Evolutionary conservation across 2,329 filamentous ascomycete species (phyloP), one percentile per base, ranked within the genome.

Genomic region (Pezizomycotina sp.): DNA sequence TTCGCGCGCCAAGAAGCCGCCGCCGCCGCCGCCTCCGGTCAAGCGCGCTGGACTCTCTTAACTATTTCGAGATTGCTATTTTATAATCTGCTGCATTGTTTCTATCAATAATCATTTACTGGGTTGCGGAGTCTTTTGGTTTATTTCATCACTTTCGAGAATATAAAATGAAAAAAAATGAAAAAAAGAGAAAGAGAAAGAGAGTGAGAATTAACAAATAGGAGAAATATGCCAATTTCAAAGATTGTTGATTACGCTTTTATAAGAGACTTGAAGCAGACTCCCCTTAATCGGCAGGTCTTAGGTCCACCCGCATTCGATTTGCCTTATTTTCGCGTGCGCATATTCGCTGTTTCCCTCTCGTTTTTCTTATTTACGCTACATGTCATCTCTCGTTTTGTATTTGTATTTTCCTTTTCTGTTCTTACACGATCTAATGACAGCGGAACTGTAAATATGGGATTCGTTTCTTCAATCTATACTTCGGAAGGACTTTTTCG

Each of bases 11-110:
- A 52, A 51, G 36, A 50, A 50, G 26, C 45, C 47, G 2, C 48
- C 48, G 24, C 48, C 48, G 13, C 50, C 50, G 4, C 50, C 50
- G 3, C 49, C 49, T 16, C 47, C 49, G 43, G 38, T 45, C 36
- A 50, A 48, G 38, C 45, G 37, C 27, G 42, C 41, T 9, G 38
- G 24, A 27, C 27, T 37, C 27, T 44, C 34, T 28, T 38, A 9
- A 15, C 29, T 9, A 21, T 30, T 10, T 18, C 23, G 14, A 30
- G 34, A 21, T 34, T 14, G 19, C 16, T 10, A 10, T 20, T 14
- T 14, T 14, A 8, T 6, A 12, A 10, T 28, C 7, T 6, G 7
- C 27, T 28, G 13, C 10, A 28, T 28, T 14, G n/a, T 28, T 7
- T 6, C 15, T 10, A 8, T 12, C 13, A 8, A 8, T 14, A 14